Evolutionary conservation across 805 yeast genomes (phyloP).

Genomic region (Starmerella cellae): DNA sequence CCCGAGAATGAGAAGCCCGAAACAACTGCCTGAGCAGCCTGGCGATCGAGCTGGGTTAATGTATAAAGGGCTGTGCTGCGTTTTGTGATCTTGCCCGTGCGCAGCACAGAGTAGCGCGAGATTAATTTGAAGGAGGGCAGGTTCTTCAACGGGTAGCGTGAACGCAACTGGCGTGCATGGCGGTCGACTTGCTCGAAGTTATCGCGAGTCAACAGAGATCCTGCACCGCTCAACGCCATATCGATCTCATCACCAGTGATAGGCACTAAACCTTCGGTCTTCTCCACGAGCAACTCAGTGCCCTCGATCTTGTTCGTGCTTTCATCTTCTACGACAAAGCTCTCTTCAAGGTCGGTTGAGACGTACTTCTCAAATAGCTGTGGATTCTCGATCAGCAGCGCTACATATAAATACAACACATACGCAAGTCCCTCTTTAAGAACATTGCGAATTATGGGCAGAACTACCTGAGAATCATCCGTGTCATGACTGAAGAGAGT

Average conservation of each 20-base stretch:
- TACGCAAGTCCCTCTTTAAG: slow-evolving; percentile 43
- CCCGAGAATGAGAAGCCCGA: too few relatives aligned
- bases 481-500: slow-evolving; percentile 70
- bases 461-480: slow-evolving; percentile 36
- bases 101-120: slow-evolving; percentile 28
- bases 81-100: slow-evolving; percentile 19
- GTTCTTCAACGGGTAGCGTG: slow-evolving; percentile 18
- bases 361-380: background rate
- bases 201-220: slow-evolving; percentile 11
- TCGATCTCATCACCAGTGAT: slow-evolving; percentile 31
- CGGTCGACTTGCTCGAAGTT: slow-evolving; percentile 18
- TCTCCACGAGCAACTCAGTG: background rate
- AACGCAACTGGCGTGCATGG: slow-evolving; percentile 12
- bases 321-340: too few relatives aligned
- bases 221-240: slow-evolving; percentile 28
- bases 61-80: slow-evolving; percentile 12
- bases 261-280: background rate
- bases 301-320: too few relatives aligned
- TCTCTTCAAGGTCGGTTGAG: background rate
- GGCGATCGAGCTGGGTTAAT: slow-evolving; percentile 12
- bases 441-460: slow-evolving; percentile 56
- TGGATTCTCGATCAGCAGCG: slow-evolving; percentile 24
- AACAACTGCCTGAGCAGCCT: background rate
- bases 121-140: slow-evolving; percentile 20
- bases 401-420: slow-evolving; percentile 48